Evolutionary conservation across 2,329 filamentous ascomycete species (phyloP).

Genomic region (Seiridium unicorne): DNA sequence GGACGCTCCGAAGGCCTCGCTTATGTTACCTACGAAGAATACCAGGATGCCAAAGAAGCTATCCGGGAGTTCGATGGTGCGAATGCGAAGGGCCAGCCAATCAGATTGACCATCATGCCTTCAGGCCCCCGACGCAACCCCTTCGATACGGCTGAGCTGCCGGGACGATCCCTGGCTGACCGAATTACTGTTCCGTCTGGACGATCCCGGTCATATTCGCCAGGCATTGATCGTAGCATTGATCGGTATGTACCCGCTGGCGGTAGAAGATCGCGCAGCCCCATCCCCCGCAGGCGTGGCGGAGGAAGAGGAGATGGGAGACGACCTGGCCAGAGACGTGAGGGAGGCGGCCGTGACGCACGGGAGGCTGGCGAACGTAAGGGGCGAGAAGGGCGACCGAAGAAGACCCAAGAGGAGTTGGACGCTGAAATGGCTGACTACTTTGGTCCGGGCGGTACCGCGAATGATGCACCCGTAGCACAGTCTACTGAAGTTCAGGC

Average conservation of each 20-base stretch:
- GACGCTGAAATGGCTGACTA: constrained; percentile 98
- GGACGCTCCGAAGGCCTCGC: constrained; percentile 85
- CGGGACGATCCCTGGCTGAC: constrained; percentile 57
- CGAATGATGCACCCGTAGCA: constrained; percentile 35
- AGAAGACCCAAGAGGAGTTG: constrained; percentile 87
- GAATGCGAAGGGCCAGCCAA: constrained; percentile 87
- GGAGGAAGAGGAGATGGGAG: constrained; percentile 32
- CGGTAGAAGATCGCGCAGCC: constrained; percentile 56
- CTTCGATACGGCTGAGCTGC: constrained; percentile 54
- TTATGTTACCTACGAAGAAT: constrained; percentile 74
- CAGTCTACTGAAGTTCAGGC: constrained; percentile 21
- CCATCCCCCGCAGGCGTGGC: constrained; percentile 50
- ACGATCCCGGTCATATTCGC: constrained; percentile 64
- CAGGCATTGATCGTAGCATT: constrained; percentile 62
- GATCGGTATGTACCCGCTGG: constrained; percentile 76
- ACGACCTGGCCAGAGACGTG: constrained; percentile 43
- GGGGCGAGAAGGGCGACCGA: constrained; percentile 58
- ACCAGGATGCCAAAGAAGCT: constrained; percentile 70
- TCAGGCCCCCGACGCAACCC: constrained; percentile 52
- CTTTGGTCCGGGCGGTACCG: constrained; percentile 55
- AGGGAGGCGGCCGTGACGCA: constrained; percentile 36
- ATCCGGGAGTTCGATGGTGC: constrained; percentile 83
- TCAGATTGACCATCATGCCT: constrained; percentile 67
- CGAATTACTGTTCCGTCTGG: constrained; percentile 54
- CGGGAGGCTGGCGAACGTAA: constrained; percentile 36